These are phyloP conservation scores for Verticillium albo-atrum DNA, from an alignment of 2,329 filamentous ascomycete genomes.

Conservation along the genomic window DNA sequence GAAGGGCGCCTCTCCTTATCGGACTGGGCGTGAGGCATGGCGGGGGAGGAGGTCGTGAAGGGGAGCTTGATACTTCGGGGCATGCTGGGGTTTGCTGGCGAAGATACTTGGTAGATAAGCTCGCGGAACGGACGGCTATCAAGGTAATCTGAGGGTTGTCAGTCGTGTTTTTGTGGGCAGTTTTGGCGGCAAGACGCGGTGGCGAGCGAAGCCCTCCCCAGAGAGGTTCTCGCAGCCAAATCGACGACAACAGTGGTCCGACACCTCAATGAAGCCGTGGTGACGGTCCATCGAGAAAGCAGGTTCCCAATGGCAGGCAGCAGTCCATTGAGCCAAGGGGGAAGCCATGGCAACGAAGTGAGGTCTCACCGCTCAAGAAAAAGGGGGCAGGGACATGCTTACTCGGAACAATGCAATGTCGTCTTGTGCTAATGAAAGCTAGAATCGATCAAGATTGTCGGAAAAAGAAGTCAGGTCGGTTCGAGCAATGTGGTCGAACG, in stretches of 20 bases:
- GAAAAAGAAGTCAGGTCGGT: neutral
- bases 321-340: neutral
- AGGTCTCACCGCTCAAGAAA: neutral
- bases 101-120: slow-evolving; percentile 5
- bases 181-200: neutral
- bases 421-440: neutral
- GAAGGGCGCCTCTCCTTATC: slow-evolving; percentile 58
- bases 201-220: neutral
- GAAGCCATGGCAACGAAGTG: neutral
- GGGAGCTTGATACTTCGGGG: slow-evolving; percentile 56
- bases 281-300: neutral
- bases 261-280: neutral
- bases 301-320: neutral
- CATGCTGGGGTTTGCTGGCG: slow-evolving; percentile 37
- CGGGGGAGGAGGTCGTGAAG: slow-evolving; percentile 45
- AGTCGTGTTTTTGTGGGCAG: neutral
- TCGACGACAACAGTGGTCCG: neutral
- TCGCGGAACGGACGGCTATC: neutral
- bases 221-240: neutral
- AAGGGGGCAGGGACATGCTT: neutral
- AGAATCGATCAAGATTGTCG: neutral
- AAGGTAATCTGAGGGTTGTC: slow-evolving; percentile 12
- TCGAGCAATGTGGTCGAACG: neutral
- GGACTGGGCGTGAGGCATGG: slow-evolving; percentile 35
- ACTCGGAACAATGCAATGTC: neutral